A percentile compares a stretch with the other conserved stretches of the same genome.
Conservation (phyloP, 257 asterid genomes). For the Fraxinus quadrangulata region DNA sequence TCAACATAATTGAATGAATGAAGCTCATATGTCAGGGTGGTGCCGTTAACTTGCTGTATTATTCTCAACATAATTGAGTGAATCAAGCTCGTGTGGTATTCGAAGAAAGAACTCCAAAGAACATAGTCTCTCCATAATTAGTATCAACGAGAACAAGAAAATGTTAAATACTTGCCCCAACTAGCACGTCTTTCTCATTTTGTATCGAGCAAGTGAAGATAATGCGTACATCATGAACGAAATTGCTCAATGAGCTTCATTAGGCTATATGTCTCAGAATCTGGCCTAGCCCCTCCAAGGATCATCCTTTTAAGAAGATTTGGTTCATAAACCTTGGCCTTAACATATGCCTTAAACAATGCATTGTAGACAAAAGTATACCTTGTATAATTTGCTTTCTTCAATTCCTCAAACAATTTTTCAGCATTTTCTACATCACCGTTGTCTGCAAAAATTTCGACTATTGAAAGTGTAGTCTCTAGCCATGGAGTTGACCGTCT, state of each 20-base stretch:
- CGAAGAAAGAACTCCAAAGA: neutral
- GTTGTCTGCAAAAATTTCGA: constrained; percentile 58
- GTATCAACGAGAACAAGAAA: neutral
- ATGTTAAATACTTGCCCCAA: neutral
- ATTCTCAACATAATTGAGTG: neutral
- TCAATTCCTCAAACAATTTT: constrained; percentile 69
- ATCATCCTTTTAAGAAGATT: constrained; percentile 84
- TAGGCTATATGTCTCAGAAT: constrained; percentile 84
- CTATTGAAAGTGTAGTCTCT: constrained; percentile 60
- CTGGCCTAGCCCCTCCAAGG: constrained; percentile 88
- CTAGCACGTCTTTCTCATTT: neutral
- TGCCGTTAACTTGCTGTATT: neutral
- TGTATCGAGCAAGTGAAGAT: neutral
- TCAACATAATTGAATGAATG: neutral
- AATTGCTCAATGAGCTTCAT: constrained; percentile 72
- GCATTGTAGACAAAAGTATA: constrained; percentile 79
- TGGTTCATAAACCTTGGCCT: constrained; percentile 75
- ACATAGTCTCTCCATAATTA: neutral
- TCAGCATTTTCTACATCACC: constrained; percentile 71
- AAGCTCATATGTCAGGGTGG: neutral
- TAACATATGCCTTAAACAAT: constrained; percentile 74
- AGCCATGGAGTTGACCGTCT: constrained; percentile 81
- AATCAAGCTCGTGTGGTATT: neutral
- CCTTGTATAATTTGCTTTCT: constrained; percentile 63
- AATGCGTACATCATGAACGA: constrained; percentile 25